A percentile compares a stretch with the other conserved stretches of the same genome.
These are phyloP conservation scores for Rubia tinctorum DNA, from an alignment of 305 asterid species.

Conservation along the genomic window DNA sequence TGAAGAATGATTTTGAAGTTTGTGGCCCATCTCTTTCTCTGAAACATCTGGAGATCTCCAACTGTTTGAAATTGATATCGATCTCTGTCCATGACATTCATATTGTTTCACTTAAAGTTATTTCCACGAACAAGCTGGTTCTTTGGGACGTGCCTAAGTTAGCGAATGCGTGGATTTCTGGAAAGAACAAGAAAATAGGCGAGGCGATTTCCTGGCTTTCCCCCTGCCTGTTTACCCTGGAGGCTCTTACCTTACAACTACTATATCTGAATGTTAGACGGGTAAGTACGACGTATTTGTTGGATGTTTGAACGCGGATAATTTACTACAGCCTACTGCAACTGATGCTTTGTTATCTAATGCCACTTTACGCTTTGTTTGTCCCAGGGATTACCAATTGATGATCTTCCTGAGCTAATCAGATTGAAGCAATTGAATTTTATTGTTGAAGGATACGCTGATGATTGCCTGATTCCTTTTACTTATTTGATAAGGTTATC, in stretches of 20 bases:
- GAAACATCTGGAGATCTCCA: not conserved
- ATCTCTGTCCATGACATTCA: not conserved
- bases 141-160: not conserved
- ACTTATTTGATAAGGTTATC: not conserved
- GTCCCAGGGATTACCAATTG: not conserved
- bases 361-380: not conserved
- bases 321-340: not conserved
- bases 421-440: not conserved
- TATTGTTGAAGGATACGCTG: not conserved
- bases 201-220: not conserved
- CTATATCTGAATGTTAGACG: not conserved
- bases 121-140: not conserved
- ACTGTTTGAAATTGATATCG: not conserved
- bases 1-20: not conserved
- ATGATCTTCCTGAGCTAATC: not conserved
- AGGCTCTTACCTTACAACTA: not conserved
- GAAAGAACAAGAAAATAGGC: not conserved
- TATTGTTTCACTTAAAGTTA: not conserved
- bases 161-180: not conserved
- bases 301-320: not conserved
- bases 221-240: not conserved
- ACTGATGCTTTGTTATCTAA: not conserved
- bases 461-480: conserved; percentile 1
- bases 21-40: conserved; percentile 7
- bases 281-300: not conserved